Percentiles rank a stretch among this genome's conserved stretches.
phyloP scores from a whole-genome alignment of 1,284 basidiomycete genomes.

The Waitea zeae region DNA sequence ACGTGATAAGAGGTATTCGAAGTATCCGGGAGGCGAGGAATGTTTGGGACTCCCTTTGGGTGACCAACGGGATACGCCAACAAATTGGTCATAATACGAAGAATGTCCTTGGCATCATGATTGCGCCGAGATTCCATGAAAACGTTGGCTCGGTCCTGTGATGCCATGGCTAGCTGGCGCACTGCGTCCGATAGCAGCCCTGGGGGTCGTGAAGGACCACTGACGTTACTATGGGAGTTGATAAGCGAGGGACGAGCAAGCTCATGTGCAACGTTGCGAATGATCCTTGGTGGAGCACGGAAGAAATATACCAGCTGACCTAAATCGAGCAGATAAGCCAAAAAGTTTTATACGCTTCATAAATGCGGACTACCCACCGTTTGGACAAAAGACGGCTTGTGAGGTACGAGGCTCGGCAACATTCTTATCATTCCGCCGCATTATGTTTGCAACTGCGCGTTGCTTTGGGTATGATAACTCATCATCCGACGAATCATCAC shows the following conservation, averaged over 20 bases:
- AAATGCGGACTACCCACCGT: conserved; percentile 42
- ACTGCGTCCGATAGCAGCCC: conserved; percentile 52
- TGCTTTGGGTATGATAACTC: conserved; percentile 17
- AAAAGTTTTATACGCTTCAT: background rate
- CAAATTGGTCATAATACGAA: conserved; percentile 58
- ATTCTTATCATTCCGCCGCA: conserved; percentile 52
- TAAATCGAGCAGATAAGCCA: conserved; percentile 15
- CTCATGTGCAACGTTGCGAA: conserved; percentile 35
- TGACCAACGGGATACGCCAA: no score
- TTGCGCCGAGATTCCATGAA: conserved; percentile 21
- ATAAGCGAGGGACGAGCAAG: conserved; percentile 8
- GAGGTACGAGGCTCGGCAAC: conserved; percentile 65
- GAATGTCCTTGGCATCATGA: conserved; percentile 32
- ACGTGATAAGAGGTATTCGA: no score
- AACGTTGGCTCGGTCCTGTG: conserved; percentile 27
- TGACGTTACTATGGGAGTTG: background rate
- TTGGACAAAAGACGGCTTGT: conserved; percentile 74
- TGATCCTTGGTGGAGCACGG: conserved; percentile 54
- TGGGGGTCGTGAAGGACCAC: conserved; percentile 46
- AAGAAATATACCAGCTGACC: conserved; percentile 81
- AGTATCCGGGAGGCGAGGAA: no score
- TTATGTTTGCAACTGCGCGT: conserved; percentile 29
- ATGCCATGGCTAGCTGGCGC: conserved; percentile 36
- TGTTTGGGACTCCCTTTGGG: no score
- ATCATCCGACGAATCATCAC: conserved; percentile 31